Evolutionary conservation across 2,329 filamentous ascomycete species (phyloP), one percentile per base, ranked within the genome.

Genomic region (Cladophialophora psammophila): DNA sequence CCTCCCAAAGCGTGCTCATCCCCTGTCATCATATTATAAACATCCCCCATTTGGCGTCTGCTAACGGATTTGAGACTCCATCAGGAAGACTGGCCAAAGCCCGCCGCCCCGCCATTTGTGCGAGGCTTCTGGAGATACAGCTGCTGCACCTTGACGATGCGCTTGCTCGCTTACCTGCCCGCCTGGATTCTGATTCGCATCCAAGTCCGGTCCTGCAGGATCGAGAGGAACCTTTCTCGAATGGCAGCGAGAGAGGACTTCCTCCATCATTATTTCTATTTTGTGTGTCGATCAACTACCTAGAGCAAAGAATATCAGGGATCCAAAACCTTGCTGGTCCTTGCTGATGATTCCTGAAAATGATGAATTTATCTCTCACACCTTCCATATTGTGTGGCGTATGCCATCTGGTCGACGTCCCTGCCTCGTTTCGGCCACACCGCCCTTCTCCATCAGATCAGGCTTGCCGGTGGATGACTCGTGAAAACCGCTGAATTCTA

Each of bases 201-300:
- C 13, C 7, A 38, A 38, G 59, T 61, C 45, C 42, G 59, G 12
- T n/a, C 48, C 18, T 36, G 12, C 59, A 8, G 18, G 45, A 18
- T 31, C 15, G 26, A 26, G n/a, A 38, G 45, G n/a, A 15, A 35
- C 12, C 3, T 35, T 54, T 9, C 4, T 18, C 26, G 26, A 26
- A 3, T 26, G 26, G 18, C 8, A 8, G 34, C 40, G 13, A 34
- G 12, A 31, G 45, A 42, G 40, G 15, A 13, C 34, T 34, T 61
- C 48, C 34, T 10, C 15, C 15, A 45, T 38, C n/a, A 26, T 54
- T 32, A 18, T 40, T 61, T 40, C 48, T 61, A 61, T 61, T 61
- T 61, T 40, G 31, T 20, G 59, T 26, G 26, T 26, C 26, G 2
- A 54, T 9, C 15, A 32, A 12, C 45, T 3, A 12, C 12, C 40